Evolutionary conservation across 129 eudicot genomes (phyloP).

Genomic region (Kitagawia praeruptora): DNA sequence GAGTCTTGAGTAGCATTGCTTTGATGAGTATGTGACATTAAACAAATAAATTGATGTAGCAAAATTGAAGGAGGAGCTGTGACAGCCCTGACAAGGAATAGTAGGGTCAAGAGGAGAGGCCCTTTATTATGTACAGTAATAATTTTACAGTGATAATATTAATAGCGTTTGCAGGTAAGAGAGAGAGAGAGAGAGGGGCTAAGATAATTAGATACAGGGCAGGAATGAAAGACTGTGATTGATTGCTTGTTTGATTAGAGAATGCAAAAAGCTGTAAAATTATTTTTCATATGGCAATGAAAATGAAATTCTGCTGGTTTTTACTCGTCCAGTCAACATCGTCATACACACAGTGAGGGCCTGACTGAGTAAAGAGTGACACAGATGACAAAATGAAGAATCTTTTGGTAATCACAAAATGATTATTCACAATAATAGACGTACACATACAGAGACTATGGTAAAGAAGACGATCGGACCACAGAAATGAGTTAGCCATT

Average conservation of each 20-base stretch:
- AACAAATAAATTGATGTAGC: no score
- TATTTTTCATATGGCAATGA: not conserved
- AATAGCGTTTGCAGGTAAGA: not conserved
- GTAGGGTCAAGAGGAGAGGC: not conserved
- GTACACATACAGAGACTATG: no score
- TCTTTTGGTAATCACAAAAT: not conserved
- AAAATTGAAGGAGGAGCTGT: not conserved
- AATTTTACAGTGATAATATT: not conserved
- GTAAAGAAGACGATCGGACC: no score
- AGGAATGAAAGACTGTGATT: constrained; percentile 5
- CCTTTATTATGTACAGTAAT: not conserved
- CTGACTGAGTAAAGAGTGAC: not conserved
- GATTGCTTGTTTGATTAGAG: constrained; percentile 26
- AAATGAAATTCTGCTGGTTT: not conserved
- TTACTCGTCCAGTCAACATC: not conserved
- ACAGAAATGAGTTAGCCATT: no score
- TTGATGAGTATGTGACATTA: no score
- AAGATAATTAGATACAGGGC: not conserved
- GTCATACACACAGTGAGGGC: not conserved
- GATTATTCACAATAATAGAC: not conserved
- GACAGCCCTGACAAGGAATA: not conserved
- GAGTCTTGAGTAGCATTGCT: no score
- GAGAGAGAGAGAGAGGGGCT: not conserved
- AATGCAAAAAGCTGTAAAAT: not conserved
- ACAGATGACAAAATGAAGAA: not conserved